A percentile compares a stretch with the other conserved stretches of the same genome.
Conservation (phyloP, 2,329 filamentous ascomycete genomes). For the Diaporthe helianthi region DNA sequence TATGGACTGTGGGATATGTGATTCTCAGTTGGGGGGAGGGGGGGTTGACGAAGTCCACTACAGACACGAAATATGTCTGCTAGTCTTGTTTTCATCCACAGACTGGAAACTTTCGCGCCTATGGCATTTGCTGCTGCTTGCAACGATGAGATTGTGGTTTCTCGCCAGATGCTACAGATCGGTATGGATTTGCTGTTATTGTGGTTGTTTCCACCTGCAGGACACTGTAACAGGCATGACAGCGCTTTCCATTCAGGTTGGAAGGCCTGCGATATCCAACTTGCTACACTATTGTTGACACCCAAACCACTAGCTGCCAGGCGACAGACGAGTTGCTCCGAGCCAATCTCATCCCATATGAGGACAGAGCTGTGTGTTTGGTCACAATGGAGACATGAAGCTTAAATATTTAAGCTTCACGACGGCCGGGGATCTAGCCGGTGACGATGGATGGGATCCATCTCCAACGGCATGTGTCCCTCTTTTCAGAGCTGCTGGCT, state of each 20-base stretch:
- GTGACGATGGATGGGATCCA: conserved; percentile 16
- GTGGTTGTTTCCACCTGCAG: neutral
- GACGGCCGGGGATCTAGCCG: conserved; percentile 5
- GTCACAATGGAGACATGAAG: conserved; percentile 1
- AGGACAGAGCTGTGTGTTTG: neutral
- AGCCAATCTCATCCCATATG: neutral
- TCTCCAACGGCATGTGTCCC: neutral
- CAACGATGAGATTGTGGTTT: neutral
- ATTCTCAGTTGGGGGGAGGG: neutral
- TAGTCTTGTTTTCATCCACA: neutral
- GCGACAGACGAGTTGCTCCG: neutral
- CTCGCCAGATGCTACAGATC: no score
- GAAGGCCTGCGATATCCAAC: neutral
- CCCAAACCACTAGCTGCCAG: neutral
- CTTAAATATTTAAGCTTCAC: conserved; percentile 21
- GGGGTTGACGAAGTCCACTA: neutral
- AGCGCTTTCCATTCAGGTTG: neutral
- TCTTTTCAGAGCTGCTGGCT: neutral
- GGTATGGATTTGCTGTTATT: neutral
- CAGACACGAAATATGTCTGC: neutral
- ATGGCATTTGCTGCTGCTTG: no score
- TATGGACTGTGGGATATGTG: neutral
- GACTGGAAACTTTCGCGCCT: neutral
- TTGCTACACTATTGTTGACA: neutral
- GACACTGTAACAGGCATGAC: neutral